Percentiles rank a stretch among this genome's conserved stretches.
Evolutionary conservation across 805 yeast genomes (phyloP).

Genomic region (Myxozyma geophila): DNA sequence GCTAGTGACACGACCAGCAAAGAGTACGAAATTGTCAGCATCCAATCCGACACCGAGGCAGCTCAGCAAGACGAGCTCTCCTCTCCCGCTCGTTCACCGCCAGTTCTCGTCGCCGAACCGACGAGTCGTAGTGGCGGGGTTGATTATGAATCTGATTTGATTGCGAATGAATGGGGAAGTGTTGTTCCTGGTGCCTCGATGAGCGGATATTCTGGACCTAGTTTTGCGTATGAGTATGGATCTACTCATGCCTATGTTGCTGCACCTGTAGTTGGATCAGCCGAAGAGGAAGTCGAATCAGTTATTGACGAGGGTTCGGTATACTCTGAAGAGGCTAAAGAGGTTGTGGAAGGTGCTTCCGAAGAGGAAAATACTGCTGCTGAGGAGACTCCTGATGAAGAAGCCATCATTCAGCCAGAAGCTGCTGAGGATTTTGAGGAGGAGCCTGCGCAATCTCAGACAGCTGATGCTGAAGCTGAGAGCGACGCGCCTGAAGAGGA

Average conservation of each 20-base stretch:
- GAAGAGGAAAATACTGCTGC: background rate
- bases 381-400: background rate
- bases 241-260: background rate
- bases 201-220: background rate
- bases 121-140: background rate
- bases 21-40: conserved; percentile 8
- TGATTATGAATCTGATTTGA: conserved; percentile 8
- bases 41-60: conserved; percentile 5
- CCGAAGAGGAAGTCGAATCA: background rate
- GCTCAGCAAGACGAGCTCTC: background rate
- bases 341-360: too few species aligned
- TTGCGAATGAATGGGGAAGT: conserved; percentile 17
- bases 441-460: background rate
- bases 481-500: background rate
- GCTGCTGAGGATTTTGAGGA: background rate
- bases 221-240: background rate
- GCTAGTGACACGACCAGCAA: conserved; percentile 4
- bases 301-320: background rate
- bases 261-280: background rate
- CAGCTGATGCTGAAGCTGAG: background rate
- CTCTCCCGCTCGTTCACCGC: background rate
- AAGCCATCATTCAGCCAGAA: background rate
- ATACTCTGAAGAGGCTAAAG: background rate
- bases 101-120: background rate
- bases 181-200: background rate